Base-by-base conservation (phyloP, 2,329 filamentous ascomycete species). In the Cladosporium cucumerinum region DNA sequence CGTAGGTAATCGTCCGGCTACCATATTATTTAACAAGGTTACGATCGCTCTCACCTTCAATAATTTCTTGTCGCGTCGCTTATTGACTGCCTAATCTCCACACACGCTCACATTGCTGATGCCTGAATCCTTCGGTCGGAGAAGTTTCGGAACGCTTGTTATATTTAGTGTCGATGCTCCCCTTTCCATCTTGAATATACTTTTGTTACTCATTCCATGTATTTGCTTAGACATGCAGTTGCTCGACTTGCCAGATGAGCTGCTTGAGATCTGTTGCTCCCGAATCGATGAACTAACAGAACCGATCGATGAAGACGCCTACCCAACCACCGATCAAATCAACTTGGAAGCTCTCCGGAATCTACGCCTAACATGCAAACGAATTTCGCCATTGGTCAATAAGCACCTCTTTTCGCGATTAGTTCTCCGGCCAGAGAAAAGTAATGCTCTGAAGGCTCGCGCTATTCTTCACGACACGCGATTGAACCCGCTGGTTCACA, bases 361-460 rank as follows among this genome's bases (percentile, higher is more conserved):
- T 25, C 11, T 60, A 34, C 39, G 57, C 39, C 12, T 49, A 6
- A 60, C 57, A 60, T 60, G 57, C 39, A 60, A 60, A 14, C 57
- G 39, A 1, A n/a, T 60, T 8, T 48, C 10, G 18, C 57, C 36
- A 5, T 16, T 60, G 18, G 57, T 28, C 14, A 34, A n/a, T 2
- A 30, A 25, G 5, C 36, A 48, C 8, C n/a, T 60, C 11, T 60
- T 48, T n/a, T 30, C 57, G 14, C 25, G 39, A 18, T 10, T 60
- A 1, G 12, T 30, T 10, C 4, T 60, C 10, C 36, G n/a, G 36
- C 57, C 57, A 6, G 30, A 26, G 18, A 23, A 49, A 8, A 28
- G n/a, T 5, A 60, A 28, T 18, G 57, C 57, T 11, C 16, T 30
- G 57, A 60, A 60, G 21, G 36, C 39, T 30, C 57, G 39, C 25